These are phyloP conservation scores for Tephrocybe sp. DNA, from an alignment of 768 basidiomycete genomes.

Conservation along the genomic window DNA sequence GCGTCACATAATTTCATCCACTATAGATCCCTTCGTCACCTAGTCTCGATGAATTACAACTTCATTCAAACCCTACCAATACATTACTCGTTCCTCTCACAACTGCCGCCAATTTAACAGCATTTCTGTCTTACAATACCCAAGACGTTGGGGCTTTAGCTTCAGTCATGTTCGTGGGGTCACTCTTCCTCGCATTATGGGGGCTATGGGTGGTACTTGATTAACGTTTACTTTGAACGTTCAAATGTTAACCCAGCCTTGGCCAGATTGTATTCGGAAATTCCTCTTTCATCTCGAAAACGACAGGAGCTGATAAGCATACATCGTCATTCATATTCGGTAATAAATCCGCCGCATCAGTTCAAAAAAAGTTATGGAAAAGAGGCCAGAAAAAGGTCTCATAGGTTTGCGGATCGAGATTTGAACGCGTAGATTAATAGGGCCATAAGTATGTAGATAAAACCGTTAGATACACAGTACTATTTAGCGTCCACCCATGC, in stretches of 20 bases:
- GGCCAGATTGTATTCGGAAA: constrained; percentile 61
- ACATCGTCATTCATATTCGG: constrained; percentile 81
- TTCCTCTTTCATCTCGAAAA: constrained; percentile 57
- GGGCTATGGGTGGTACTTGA: constrained; percentile 70
- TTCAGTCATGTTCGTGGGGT: constrained; percentile 48
- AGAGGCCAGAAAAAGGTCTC: constrained; percentile 30
- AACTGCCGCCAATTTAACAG: constrained; percentile 48
- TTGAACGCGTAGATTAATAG: too few species aligned
- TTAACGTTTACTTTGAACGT: constrained; percentile 6
- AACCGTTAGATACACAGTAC: neutral
- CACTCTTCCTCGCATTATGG: constrained; percentile 56
- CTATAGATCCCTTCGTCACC: constrained; percentile 47
- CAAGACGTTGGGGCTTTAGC: constrained; percentile 56
- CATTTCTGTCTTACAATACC: constrained; percentile 69
- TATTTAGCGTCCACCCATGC: constrained; percentile 59
- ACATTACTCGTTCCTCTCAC: constrained; percentile 67
- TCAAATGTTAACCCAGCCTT: neutral
- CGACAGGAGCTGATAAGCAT: constrained; percentile 80
- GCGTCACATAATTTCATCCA: constrained; percentile 1
- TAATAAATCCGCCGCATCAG: constrained; percentile 66
- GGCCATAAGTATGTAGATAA: too few species aligned
- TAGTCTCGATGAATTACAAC: constrained; percentile 29
- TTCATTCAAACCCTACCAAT: constrained; percentile 36
- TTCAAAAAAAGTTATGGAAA: constrained; percentile 59
- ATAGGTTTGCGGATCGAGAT: too few species aligned